Base-by-base conservation (phyloP, 805 yeast genomes). In the Candida sithepensis region DNA sequence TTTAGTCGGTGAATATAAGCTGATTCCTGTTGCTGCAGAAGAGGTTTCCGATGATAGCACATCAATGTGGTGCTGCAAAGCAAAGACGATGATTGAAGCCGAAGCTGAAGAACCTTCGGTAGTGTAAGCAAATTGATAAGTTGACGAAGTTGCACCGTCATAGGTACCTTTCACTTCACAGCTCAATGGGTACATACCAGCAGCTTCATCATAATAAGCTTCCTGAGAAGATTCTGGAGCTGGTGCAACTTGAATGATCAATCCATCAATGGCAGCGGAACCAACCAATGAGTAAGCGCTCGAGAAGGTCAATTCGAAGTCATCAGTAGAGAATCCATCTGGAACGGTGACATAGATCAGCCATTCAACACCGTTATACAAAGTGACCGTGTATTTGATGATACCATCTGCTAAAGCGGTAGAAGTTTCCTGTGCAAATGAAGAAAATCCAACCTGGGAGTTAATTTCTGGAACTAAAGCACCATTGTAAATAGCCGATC, bases 171-270 rank as follows among this genome's bases (percentile, higher is more conserved):
- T 45, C 4, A 82, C 53, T 0, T 69, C 51, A 20, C 58, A 61
- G 14, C 46, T 45, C 6, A 48, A 32, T 12, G 79, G 78, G 55
- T 82, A 85, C 60, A 72, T 70, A 46, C 92, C 92, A 40, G 91
- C 89, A 23, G 86, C 79, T 44, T 69, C 59, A 61, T 82, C 88
- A 58, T 81, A 80, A 56, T 66, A 74, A 22, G 69, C 62, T 26
- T 76, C 83, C 30, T 61, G 56, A 41, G 63, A 49, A 9, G 52
- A 45, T 12, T 36, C 60, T 23, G 80, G 73, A 16, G 78, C 73
- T 20, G 66, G 65, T 5, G 79, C 81, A n/a, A 72, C 61, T 66
- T 81, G 84, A 32, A 78, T 59, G 37, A 72, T 63, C 44, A 71
- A 58, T 19, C 74, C 72, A 57, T 71, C 64, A 59, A 74, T 55